Percentiles rank a stretch among this genome's conserved stretches.
Evolutionary conservation across 371 early-diverging fungal species (phyloP).

Genomic region (Amoeboaphelidium occidentale): DNA sequence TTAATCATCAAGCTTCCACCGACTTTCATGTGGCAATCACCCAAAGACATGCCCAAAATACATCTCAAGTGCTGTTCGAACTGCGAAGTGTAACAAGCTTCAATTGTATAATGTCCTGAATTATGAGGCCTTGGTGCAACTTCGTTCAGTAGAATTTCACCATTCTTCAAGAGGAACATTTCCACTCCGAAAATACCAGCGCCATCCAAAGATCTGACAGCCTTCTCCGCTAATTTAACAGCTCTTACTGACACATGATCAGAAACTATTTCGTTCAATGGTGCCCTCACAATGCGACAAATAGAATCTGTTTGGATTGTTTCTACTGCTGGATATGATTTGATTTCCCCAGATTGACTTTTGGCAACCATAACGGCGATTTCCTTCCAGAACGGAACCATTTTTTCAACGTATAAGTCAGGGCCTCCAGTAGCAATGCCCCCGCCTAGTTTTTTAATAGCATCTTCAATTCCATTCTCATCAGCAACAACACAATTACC

Average conservation of each 20-base stretch:
- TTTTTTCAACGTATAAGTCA: conserved; percentile 67
- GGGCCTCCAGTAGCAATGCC: conserved; percentile 19
- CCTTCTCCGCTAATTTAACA: conserved; percentile 47
- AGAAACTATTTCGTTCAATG: conserved; percentile 80
- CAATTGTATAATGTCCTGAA: conserved; percentile 92
- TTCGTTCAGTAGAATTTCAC: conserved; percentile 67
- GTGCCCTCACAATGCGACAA: conserved; percentile 76
- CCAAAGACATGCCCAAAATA: conserved; percentile 71
- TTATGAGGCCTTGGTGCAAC: conserved; percentile 95
- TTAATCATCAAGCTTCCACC: conserved; percentile 80
- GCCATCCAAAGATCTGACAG: conserved; percentile 50
- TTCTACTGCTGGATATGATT: conserved; percentile 74
- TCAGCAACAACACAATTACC: conserved; percentile 60
- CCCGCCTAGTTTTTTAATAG: conserved; percentile 21
- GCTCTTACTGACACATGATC: conserved; percentile 40
- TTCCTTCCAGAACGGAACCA: conserved; percentile 73
- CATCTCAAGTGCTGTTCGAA: conserved; percentile 91
- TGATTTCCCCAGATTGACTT: conserved; percentile 41
- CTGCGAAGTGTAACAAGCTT: conserved; percentile 86
- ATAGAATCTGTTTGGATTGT: conserved; percentile 84
- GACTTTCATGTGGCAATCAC: conserved; percentile 64
- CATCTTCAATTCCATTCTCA: conserved; percentile 30
- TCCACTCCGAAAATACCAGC: conserved; percentile 90
- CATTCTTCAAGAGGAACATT: conserved; percentile 70
- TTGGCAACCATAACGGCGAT: conserved; percentile 88